Base-by-base conservation (phyloP, 2,329 filamentous ascomycete genomes). In the Fusarium aywerte region DNA sequence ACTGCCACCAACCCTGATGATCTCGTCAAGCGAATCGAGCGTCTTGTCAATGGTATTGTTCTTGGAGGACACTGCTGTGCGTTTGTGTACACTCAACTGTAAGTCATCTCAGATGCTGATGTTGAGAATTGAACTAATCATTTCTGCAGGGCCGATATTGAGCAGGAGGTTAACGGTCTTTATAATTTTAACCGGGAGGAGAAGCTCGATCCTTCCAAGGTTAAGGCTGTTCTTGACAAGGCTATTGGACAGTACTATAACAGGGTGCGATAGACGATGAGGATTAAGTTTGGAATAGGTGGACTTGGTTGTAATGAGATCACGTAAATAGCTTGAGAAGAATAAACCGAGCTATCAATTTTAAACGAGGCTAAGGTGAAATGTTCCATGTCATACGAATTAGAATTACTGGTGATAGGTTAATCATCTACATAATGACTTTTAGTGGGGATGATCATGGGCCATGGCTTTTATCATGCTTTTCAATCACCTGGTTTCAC, bases 111-210 rank as follows among this genome's bases (percentile, higher is more conserved):
- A 12, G 44, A 5, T 7, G 7, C 13, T 9, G n/a, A 27, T 56
- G 16, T 55, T 7, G 20, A 50, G 32, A 35, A 13, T 32, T n/a
- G 21, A 20, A 50, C 40, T 73, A 71, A 63, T 49, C 3, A 1
- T 21, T 2, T 11, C 15, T 18, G 13, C 39, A 83, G 81, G 35
- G 81, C 81, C 57, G 84, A 88, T 71, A 88, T 91, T 50, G 88
- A 91, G 75, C 88, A 91, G 70, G 89, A 91, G 71, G 86, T 87
- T 33, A 91, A 91, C 67, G 89, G 89, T 0, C 71, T 91, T 23
- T 90, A 90, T 68, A 85, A 87, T 1, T 89, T 85, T 65, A 84
- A 90, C 62, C 82, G 89, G 1, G 80, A 82, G 68, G 84, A 84
- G 61, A 91, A 91, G 77, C 78, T 91, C 39, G 83, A 86, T n/a